Base-by-base conservation (phyloP, 768 basidiomycete genomes). In the Trametes punicea region DNA sequence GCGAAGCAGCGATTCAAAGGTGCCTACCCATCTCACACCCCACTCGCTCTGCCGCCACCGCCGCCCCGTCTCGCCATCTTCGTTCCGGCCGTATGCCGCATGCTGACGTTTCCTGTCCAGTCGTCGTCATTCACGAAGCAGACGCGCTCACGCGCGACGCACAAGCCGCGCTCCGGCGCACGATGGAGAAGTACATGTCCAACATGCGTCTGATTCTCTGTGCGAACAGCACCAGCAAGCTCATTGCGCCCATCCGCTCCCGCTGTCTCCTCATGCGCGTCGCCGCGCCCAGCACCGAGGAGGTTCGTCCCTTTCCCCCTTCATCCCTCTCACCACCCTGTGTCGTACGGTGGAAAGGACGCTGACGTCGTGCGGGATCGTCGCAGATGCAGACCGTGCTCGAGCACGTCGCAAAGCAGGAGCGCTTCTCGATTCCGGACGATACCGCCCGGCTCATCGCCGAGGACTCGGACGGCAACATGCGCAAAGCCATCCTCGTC, bases 161-260 rank as follows among this genome's bases (percentile, higher is more conserved):
- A 1, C 96, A 99, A 75, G 94, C 96, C 0, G 96, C 96, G 7
- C 81, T 99, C 30, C 86, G 96, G 65, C 81, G 96, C 55, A 99
- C 96, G 9, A 99, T 98, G 96, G 96, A 99, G 69, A 98, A 98
- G 72, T 98, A 96, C 76, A 98, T 97, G 90, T 85, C 87, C 38
- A 99, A 98, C 70, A 82, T 99, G 83, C 85, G 96, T 26, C 87
- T 99, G 65, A 96, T 99, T 63, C 79, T 99, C 0, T 98, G 95
- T 68, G 94, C 95, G 20, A 95, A 94, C 71, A 93, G 90, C 67
- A 98, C 96, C 3, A 90, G 89, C 67, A 87, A 88, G 62, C 87
- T 99, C 51, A 98, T 99, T 67, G 93, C 94, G 1, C 97, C 96
- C 4, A 99, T 99, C 68, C 88, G 90, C 69, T 93, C 90, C 80